phyloP scores from a whole-genome alignment of 2,329 filamentous ascomycete genomes.

The Dactylellina drechsleri region DNA sequence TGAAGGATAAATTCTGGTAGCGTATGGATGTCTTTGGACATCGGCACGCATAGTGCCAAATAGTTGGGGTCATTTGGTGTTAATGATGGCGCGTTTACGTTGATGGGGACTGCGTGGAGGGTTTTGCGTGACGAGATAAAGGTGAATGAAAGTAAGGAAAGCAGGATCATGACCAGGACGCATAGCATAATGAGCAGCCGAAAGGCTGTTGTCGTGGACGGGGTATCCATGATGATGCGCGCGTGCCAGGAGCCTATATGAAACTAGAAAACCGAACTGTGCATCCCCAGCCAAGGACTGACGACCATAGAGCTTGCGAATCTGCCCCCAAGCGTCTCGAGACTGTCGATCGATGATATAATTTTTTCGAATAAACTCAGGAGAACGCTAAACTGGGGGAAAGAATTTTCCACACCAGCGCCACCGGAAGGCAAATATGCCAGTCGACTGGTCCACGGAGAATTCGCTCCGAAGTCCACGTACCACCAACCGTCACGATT shows the following conservation, averaged over 20 bases:
- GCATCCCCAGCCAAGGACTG: no score
- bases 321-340: no score
- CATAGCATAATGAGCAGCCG: constrained; percentile 47
- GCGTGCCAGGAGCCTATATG: neutral
- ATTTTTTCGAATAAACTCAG: no score
- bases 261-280: neutral
- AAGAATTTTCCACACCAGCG: constrained; percentile 1
- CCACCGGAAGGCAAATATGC: neutral
- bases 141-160: constrained; percentile 48
- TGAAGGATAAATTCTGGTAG: constrained; percentile 50
- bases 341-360: no score
- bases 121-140: constrained; percentile 49
- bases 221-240: constrained; percentile 37
- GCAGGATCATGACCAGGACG: constrained; percentile 42
- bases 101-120: constrained; percentile 50
- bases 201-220: constrained; percentile 45
- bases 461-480: constrained; percentile 15
- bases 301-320: no score
- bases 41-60: constrained; percentile 44
- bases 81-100: constrained; percentile 51
- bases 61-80: constrained; percentile 45
- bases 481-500: neutral
- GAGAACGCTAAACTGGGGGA: neutral
- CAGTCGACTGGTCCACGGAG: neutral
- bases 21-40: constrained; percentile 42